Base-by-base conservation (phyloP, 2,329 filamentous ascomycete species). In the Clarireedia paspali region DNA sequence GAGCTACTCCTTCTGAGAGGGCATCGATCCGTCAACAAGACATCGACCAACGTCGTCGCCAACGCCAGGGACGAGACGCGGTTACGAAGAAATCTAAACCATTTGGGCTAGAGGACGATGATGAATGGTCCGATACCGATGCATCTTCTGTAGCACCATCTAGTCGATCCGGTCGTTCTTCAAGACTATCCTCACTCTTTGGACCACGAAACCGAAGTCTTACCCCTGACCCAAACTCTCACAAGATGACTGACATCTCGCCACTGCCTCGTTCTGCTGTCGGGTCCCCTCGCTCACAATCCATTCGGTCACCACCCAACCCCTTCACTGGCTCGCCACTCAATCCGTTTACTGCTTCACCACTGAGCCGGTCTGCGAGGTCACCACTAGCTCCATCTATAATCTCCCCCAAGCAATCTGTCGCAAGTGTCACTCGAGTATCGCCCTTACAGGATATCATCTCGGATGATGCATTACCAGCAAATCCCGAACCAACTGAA, bases 91-190 rank as follows among this genome's bases (percentile, higher is more conserved):
- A n/a, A 6, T 5, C 34, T 1, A 48, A 23, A 24, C 14, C 9
- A 0, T 54, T 26, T 12, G 14, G 36, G 5, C 20, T 17, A 20
- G 34, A 40, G 12, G 45, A 20, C n/a, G 44, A 47, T 30, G 51
- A 54, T 42, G 51, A 42, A n/a, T 54, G 51, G 51, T 39, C 34
- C 2, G 44, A 54, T 9, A 54, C 44, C 20, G 44, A 54, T n/a
- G 34, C 44, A 9, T 54, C 51, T 26, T 53, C 51, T 4, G 17
- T 23, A 14, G n/a, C 51, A 34, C n/a, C 34, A 2, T 53, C 30
- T 2, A 39, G 27, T 45, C 51, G 44, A 40, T 30, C 44, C 2
- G 30, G 42, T 6, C 36, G 51, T 24, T 47, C 34, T 26, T 54
- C 51, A 6, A 24, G 36, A 4, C 36, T 54, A 15, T 54, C 51